These are phyloP conservation scores for Verticillium nubilum DNA, from an alignment of 2,329 filamentous ascomycete genomes.

Conservation along the genomic window DNA sequence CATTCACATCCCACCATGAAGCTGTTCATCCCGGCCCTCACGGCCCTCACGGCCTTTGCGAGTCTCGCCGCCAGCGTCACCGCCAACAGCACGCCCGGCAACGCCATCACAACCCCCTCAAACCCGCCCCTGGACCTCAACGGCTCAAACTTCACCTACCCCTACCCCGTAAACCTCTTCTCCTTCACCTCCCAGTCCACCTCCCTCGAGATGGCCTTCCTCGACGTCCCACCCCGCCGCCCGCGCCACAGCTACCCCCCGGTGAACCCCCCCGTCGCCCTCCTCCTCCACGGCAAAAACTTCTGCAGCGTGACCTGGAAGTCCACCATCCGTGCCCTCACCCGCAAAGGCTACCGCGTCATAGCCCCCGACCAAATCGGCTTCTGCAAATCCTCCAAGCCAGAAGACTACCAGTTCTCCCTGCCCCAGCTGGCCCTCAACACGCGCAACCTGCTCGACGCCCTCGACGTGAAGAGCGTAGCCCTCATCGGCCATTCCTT, in stretches of 20 bases:
- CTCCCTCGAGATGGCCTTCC: conserved; percentile 49
- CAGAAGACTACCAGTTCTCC: conserved; percentile 43
- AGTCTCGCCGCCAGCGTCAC: conserved; percentile 11
- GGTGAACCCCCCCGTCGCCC: conserved; percentile 32
- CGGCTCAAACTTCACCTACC: conserved; percentile 47
- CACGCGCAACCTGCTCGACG: conserved; percentile 39
- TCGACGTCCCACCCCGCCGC: conserved; percentile 38
- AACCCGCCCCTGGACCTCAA: conserved; percentile 33
- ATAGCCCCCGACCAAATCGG: conserved; percentile 50
- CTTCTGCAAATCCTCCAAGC: conserved; percentile 53
- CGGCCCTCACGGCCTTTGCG: conserved; percentile 10
- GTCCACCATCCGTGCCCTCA: conserved; percentile 36
- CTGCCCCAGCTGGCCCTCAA: conserved; percentile 46
- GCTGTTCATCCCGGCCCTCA: conserved; percentile 6
- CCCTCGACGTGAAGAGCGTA: conserved; percentile 61
- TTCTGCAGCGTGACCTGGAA: conserved; percentile 51
- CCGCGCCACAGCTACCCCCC: conserved; percentile 5
- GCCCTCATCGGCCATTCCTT: conserved; percentile 85
- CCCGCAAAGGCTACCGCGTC: conserved; percentile 40
- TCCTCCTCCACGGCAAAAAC: conserved; percentile 51
- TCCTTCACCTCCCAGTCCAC: conserved; percentile 40
- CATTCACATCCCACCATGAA: conserved; percentile 10
- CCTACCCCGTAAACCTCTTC: conserved; percentile 43
- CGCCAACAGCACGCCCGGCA: conserved; percentile 21
- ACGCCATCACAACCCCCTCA: conserved; percentile 25